These are phyloP conservation scores for Coemansia sp. DNA, from an alignment of 192 early-diverging fungal genomes.

Conservation along the genomic window DNA sequence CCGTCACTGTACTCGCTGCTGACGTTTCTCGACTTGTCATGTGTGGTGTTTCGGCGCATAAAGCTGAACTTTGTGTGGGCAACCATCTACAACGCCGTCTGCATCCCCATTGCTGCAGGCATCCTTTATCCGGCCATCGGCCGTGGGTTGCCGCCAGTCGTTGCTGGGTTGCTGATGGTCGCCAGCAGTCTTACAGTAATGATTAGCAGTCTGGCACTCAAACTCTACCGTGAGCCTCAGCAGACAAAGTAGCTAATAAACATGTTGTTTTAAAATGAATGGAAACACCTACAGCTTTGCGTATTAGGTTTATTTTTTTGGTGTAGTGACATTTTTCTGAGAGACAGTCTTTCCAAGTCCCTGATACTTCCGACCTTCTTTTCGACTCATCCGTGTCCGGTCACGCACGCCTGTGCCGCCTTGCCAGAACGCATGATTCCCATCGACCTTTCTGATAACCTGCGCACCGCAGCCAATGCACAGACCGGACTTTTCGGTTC, in stretches of 20 bases:
- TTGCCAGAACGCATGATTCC: constrained; percentile 79
- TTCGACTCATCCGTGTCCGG: constrained; percentile 68
- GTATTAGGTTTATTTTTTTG: constrained; percentile 19
- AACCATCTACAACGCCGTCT: constrained; percentile 79
- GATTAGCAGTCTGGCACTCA: constrained; percentile 70
- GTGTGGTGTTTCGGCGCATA: constrained; percentile 74
- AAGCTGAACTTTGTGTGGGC: constrained; percentile 89
- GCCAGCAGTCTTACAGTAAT: constrained; percentile 83
- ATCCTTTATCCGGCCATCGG: constrained; percentile 66
- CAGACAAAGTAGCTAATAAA: not conserved
- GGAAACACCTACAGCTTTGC: not conserved
- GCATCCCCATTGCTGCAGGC: constrained; percentile 90
- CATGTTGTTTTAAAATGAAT: not conserved
- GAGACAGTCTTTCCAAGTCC: constrained; percentile 62
- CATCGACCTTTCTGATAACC: constrained; percentile 54
- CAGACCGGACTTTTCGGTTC: constrained; percentile 48
- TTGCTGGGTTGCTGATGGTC: constrained; percentile 92
- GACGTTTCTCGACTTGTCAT: constrained; percentile 74
- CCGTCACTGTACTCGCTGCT: constrained; percentile 75
- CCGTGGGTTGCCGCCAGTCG: constrained; percentile 65
- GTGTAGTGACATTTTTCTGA: constrained; percentile 29
- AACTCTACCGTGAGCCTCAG: constrained; percentile 51
- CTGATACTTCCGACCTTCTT: constrained; percentile 66
- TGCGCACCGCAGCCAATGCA: constrained; percentile 64
- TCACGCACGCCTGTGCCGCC: constrained; percentile 85